Evolutionary conservation across 805 yeast genomes (phyloP).

Genomic region (Lachancea meyersii): DNA sequence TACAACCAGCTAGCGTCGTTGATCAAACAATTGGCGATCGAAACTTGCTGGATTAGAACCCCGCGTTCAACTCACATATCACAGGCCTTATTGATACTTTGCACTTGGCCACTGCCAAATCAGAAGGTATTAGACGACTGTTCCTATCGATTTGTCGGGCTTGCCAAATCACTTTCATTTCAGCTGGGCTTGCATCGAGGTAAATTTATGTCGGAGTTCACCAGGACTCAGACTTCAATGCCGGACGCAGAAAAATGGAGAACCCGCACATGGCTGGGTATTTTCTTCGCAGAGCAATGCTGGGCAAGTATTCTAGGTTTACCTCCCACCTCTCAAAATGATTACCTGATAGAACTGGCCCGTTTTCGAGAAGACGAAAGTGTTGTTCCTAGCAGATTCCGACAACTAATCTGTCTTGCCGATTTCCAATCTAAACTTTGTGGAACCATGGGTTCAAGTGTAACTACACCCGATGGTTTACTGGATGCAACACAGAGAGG

Average conservation of each 20-base stretch:
- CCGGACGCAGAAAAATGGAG: constrained; percentile 94
- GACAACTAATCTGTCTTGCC: constrained; percentile 66
- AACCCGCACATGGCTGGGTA: constrained; percentile 86
- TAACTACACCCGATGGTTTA: constrained; percentile 80
- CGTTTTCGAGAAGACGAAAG: constrained; percentile 46
- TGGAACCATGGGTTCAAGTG: constrained; percentile 80
- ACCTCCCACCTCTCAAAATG: constrained; percentile 82
- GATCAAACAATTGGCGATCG: constrained; percentile 81
- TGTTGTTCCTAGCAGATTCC: constrained; percentile 57
- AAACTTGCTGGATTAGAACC: constrained; percentile 87
- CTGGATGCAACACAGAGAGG: constrained; percentile 79
- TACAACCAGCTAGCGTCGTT: constrained; percentile 70
- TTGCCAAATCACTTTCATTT: constrained; percentile 76
- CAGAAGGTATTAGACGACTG: constrained; percentile 89
- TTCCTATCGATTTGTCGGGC: constrained; percentile 79
- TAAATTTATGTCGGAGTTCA: constrained; percentile 82
- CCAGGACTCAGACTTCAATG: constrained; percentile 79
- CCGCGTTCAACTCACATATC: constrained; percentile 92
- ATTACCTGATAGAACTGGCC: constrained; percentile 74
- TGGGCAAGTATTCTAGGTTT: constrained; percentile 85
- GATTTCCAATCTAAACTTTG: constrained; percentile 80
- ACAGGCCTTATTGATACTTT: constrained; percentile 77
- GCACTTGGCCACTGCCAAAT: constrained; percentile 90
- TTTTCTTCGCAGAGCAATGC: constrained; percentile 81
- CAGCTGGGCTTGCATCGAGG: constrained; percentile 91